Percentiles rank a stretch among this genome's conserved stretches.
These are phyloP conservation scores for Suillus paluster DNA, from an alignment of 768 basidiomycete genomes.

Conservation along the genomic window DNA sequence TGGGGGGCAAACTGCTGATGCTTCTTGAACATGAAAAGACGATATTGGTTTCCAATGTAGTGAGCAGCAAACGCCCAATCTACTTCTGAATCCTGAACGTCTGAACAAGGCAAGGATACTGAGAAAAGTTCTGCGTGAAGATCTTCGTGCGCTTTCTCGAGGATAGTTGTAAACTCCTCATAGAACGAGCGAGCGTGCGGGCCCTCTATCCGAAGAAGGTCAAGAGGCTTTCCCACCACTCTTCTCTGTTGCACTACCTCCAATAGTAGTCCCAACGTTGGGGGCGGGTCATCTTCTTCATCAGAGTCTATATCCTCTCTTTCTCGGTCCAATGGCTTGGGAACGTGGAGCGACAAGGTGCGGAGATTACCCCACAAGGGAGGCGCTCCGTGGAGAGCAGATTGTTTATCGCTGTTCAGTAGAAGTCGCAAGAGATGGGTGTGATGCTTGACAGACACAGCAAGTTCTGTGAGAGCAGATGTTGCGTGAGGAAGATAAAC, in stretches of 20 bases:
- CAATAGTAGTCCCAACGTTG: constrained; percentile 34
- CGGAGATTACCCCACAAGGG: constrained; percentile 37
- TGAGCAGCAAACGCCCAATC: constrained; percentile 33
- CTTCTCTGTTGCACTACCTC: constrained; percentile 37
- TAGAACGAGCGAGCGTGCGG: constrained; percentile 26
- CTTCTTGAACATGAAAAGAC: constrained; percentile 34
- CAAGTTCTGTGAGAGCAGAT: constrained; percentile 39
- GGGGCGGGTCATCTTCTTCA: constrained; percentile 36
- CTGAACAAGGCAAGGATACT: constrained; percentile 13
- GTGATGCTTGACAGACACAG: constrained; percentile 36
- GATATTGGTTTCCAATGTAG: constrained; percentile 37
- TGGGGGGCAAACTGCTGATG: constrained; percentile 28
- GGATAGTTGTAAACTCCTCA: constrained; percentile 26
- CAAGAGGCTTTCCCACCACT: constrained; percentile 32
- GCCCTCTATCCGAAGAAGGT: constrained; percentile 32
- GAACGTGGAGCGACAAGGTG: constrained; percentile 32
- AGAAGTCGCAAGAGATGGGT: constrained; percentile 36
- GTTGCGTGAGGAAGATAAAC: constrained; percentile 37
- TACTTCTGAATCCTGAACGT: constrained; percentile 23
- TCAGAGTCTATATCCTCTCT: constrained; percentile 36
- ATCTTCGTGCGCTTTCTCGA: constrained; percentile 32
- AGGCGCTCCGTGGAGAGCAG: constrained; percentile 33
- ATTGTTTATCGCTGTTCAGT: constrained; percentile 39
- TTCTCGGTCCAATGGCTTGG: constrained; percentile 32
- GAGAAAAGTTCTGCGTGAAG: constrained; percentile 26